Percentiles rank a stretch among this genome's conserved stretches.
Conservation (phyloP, 768 basidiomycete genomes). For the Lactifluus rugatus region DNA sequence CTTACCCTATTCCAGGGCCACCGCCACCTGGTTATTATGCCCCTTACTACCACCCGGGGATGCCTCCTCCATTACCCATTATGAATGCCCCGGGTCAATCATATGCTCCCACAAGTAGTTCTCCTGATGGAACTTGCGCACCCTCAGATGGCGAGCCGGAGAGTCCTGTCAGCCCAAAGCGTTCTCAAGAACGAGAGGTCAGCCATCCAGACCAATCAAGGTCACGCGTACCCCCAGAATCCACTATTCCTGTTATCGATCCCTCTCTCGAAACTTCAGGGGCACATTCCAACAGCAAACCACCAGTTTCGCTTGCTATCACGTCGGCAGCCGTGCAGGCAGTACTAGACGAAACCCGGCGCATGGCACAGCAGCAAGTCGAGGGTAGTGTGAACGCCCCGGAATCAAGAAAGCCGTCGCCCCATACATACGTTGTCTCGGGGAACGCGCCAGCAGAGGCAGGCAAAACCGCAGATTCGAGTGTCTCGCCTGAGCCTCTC, state of each 20-base stretch:
- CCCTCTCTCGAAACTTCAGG: conserved; percentile 29
- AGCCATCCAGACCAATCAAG: background rate
- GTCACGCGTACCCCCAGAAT: background rate
- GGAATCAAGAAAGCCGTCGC: conserved; percentile 1
- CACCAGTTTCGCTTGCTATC: conserved; percentile 20
- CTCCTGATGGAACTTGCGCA: background rate
- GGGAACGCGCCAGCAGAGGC: background rate
- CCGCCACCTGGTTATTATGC: conserved; percentile 12
- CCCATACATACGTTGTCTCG: background rate
- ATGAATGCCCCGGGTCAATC: background rate
- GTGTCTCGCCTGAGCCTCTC: conserved; percentile 24
- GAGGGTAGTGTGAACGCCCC: background rate
- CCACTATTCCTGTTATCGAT: conserved; percentile 28
- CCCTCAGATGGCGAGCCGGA: conserved; percentile 9
- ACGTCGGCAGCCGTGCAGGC: conserved; percentile 26
- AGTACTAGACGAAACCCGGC: conserved; percentile 29
- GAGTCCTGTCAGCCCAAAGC: conserved; percentile 5
- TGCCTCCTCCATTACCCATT: conserved; percentile 23
- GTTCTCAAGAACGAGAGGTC: conserved; percentile 1
- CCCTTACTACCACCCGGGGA: conserved; percentile 19
- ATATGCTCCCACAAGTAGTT: background rate
- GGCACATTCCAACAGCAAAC: conserved; percentile 11
- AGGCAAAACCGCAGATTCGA: background rate
- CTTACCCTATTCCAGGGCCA: conserved; percentile 14
- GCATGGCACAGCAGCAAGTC: conserved; percentile 20